Percentiles rank a stretch among this genome's conserved stretches.
Evolutionary conservation across 2,329 filamentous ascomycete genomes (phyloP).

Genomic region (Passalora sequoiae): DNA sequence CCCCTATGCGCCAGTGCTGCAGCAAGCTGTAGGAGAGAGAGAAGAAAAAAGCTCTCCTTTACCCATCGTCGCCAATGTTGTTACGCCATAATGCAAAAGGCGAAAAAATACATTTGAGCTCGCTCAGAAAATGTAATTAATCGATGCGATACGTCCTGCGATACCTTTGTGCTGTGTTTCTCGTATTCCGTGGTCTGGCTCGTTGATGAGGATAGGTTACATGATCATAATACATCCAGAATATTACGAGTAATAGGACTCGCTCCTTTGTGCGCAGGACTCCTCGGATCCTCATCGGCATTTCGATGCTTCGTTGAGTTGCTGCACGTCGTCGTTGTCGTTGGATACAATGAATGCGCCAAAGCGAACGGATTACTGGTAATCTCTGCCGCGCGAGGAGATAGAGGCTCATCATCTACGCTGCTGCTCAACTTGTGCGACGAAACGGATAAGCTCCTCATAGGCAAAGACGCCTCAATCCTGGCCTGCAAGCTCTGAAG

Average conservation of each 20-base stretch:
- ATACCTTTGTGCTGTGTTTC: too few relatives aligned
- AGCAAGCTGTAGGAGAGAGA: too few relatives aligned
- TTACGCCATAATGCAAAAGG: too few relatives aligned
- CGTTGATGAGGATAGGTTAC: too few relatives aligned
- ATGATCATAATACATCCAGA: conserved; percentile 66
- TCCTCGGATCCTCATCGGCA: conserved; percentile 59
- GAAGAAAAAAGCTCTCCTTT: too few relatives aligned
- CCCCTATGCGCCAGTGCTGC: too few relatives aligned
- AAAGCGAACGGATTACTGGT: conserved; percentile 60
- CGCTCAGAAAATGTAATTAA: too few relatives aligned
- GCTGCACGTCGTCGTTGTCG: conserved; percentile 28
- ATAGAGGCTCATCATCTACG: conserved; percentile 55
- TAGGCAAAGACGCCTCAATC: conserved; percentile 28
- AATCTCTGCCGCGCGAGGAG: conserved; percentile 67
- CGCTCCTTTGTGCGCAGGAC: conserved; percentile 68
- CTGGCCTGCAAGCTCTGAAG: conserved; percentile 31
- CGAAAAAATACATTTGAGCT: too few relatives aligned
- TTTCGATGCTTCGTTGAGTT: conserved; percentile 47
- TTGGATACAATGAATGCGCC: conserved; percentile 23
- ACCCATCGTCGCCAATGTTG: too few relatives aligned
- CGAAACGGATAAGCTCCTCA: conserved; percentile 4
- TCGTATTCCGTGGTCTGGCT: too few relatives aligned
- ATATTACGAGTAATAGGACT: conserved; percentile 73
- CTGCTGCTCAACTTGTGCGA: background rate
- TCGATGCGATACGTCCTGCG: too few relatives aligned